A percentile compares a stretch with the other conserved stretches of the same genome.
Evolutionary conservation across 177 flowering plant genomes (phyloP).

Genomic region (Vitis hybrid): DNA sequence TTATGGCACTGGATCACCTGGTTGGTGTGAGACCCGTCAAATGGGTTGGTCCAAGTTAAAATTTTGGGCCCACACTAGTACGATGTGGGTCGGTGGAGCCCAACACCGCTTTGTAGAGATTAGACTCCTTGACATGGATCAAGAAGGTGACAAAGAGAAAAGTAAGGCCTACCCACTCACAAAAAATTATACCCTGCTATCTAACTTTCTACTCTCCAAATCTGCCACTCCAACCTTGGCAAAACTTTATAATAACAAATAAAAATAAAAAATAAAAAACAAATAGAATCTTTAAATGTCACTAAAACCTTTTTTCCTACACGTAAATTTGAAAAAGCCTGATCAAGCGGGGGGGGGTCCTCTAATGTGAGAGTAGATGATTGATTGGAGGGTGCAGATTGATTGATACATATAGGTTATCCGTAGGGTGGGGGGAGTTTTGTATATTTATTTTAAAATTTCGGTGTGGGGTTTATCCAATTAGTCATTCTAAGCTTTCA

Average conservation of each 20-base stretch:
- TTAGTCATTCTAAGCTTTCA: constrained; percentile 13
- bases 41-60: neutral
- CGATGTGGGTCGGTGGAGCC: neutral
- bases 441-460: constrained; percentile 6
- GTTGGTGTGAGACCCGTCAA: no score
- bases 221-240: constrained; percentile 10
- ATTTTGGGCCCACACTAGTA: neutral
- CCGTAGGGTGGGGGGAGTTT: no score
- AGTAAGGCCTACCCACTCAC: constrained; percentile 8
- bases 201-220: neutral
- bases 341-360: no score
- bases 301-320: no score
- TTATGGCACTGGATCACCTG: no score
- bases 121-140: neutral
- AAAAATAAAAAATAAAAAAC: neutral
- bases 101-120: neutral
- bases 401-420: no score
- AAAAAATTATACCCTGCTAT: constrained; percentile 1
- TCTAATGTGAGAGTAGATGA: no score
- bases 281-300: no score
- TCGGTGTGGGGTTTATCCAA: constrained; percentile 11
- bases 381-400: no score
- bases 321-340: no score
- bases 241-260: constrained; percentile 20
- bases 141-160: constrained; percentile 11